Percentiles rank a stretch among this genome's conserved stretches.
These are phyloP conservation scores for Botryotinia globosa DNA, from an alignment of 2,329 filamentous ascomycete species.

Conservation along the genomic window DNA sequence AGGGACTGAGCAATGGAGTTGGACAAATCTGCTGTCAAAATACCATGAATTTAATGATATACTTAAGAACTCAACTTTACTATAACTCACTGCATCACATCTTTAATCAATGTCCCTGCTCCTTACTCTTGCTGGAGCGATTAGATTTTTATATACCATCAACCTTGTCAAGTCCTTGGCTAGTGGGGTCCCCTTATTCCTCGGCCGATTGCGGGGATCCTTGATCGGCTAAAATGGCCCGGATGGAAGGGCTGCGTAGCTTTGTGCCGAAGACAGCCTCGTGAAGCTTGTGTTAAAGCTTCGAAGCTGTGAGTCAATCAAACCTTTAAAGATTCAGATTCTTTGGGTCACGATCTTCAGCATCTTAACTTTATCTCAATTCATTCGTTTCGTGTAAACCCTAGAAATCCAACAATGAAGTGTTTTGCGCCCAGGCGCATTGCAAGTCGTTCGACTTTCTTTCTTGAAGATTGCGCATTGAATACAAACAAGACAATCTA, in stretches of 20 bases:
- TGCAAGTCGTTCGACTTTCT: not conserved
- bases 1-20: slow-evolving; percentile 13
- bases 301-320: slow-evolving; percentile 1
- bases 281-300: not conserved
- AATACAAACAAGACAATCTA: not conserved
- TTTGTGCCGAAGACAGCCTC: slow-evolving; percentile 7
- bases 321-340: not conserved
- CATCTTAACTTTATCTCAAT: not conserved
- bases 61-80: not conserved
- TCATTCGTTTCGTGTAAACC: not conserved
- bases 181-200: slow-evolving; percentile 9
- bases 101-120: not conserved
- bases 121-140: not conserved
- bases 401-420: slow-evolving; percentile 28
- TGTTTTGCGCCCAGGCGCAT: slow-evolving; percentile 29
- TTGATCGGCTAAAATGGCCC: slow-evolving; percentile 6
- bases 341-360: not conserved
- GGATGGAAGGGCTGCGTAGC: slow-evolving; percentile 5
- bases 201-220: slow-evolving; percentile 9
- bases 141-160: not conserved
- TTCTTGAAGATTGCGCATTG: slow-evolving; percentile 21
- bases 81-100: not conserved
- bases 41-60: slow-evolving; percentile 9
- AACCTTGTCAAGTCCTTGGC: not conserved
- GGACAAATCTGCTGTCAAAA: slow-evolving; percentile 18